Conservation (phyloP, 257 asterid species). For the Lantana camara region DNA sequence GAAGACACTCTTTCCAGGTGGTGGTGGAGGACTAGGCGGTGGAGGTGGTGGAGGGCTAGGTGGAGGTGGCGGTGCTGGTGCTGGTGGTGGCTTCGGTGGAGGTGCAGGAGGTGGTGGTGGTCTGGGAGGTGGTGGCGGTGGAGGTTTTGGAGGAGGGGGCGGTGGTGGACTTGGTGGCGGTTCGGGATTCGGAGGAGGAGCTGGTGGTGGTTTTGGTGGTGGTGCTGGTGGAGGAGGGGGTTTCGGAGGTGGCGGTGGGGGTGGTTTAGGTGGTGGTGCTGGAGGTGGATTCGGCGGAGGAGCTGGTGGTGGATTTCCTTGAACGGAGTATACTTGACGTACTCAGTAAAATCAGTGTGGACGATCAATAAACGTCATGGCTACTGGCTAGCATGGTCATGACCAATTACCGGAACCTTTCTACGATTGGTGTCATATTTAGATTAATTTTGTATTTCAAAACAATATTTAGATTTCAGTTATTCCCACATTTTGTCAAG, state of each 20-base stretch:
- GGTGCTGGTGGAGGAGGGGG: slow-evolving; percentile 34
- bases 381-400: background rate
- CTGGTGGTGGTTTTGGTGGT: slow-evolving; percentile 28
- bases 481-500: background rate
- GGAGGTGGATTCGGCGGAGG: slow-evolving; percentile 35
- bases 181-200: too few species aligned
- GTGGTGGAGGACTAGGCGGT: slow-evolving; percentile 22
- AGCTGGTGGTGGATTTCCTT: slow-evolving; percentile 35
- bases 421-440: background rate
- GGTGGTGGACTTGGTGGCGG: slow-evolving; percentile 37
- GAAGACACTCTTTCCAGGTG: slow-evolving; percentile 20
- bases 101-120: slow-evolving; percentile 18
- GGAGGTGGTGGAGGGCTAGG: slow-evolving; percentile 27
- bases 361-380: background rate
- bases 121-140: slow-evolving; percentile 18
- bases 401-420: background rate
- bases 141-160: slow-evolving; percentile 15
- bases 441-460: background rate
- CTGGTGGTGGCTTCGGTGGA: too few species aligned
- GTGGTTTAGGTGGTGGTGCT: slow-evolving; percentile 36
- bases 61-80: slow-evolving; percentile 15
- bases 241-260: slow-evolving; percentile 29
- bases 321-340: background rate
- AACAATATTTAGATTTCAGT: too few species aligned
- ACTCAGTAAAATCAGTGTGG: background rate